A percentile compares a stretch with the other conserved stretches of the same genome.
Evolutionary conservation across 2,329 filamentous ascomycete genomes (phyloP).

Genomic region (Fusarium clavum): DNA sequence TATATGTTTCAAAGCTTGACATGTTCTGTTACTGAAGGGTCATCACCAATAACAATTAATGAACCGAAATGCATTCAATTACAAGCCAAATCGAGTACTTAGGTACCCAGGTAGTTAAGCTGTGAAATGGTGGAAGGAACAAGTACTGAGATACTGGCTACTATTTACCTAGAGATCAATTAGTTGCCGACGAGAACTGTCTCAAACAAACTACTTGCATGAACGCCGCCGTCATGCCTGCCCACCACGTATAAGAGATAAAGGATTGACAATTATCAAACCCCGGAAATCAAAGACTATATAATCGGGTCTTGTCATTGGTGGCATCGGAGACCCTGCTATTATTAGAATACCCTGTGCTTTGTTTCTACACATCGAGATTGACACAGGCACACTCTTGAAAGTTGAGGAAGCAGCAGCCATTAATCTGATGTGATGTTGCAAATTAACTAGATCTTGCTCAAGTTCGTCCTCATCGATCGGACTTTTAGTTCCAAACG

Average conservation of each 20-base stretch:
- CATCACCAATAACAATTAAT: not conserved
- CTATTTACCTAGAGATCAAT: constrained; percentile 1
- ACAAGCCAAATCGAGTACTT: not conserved
- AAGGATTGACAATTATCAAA: not conserved
- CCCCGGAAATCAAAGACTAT: not conserved
- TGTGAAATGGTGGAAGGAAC: not conserved
- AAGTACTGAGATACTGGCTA: not conserved
- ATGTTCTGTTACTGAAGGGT: not conserved
- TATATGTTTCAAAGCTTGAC: too few species aligned
- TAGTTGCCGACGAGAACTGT: constrained; percentile 9
- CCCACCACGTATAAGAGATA: not conserved
- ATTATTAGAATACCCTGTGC: not conserved
- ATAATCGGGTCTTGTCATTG: not conserved
- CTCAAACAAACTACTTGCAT: constrained; percentile 13
- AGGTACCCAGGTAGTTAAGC: not conserved
- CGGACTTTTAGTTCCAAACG: not conserved
- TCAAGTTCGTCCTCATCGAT: not conserved
- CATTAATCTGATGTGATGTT: not conserved
- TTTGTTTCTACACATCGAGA: not conserved
- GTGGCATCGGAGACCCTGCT: not conserved
- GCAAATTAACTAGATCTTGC: not conserved
- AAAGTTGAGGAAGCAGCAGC: not conserved
- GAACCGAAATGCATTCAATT: not conserved
- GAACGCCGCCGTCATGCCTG: not conserved
- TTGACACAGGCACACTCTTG: not conserved